Percentiles rank a stretch among this genome's conserved stretches.
These are phyloP conservation scores for Suillus weaverae DNA, from an alignment of 768 basidiomycete genomes.

Conservation along the genomic window DNA sequence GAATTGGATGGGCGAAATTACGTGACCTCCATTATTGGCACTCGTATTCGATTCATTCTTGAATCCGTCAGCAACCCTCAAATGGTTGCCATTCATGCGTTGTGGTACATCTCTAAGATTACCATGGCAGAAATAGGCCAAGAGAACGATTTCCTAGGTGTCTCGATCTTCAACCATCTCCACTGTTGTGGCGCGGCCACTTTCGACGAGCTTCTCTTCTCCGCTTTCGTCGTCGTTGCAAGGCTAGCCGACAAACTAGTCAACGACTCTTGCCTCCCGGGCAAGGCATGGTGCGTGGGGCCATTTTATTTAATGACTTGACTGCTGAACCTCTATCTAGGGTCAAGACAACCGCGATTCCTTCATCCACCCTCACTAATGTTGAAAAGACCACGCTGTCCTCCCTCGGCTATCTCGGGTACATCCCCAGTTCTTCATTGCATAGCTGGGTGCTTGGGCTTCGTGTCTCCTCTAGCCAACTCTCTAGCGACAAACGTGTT, in stretches of 20 bases:
- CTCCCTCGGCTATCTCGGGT: constrained; percentile 6
- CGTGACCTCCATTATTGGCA: constrained; percentile 13
- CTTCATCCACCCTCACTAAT: constrained; percentile 24
- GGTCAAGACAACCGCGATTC: constrained; percentile 22
- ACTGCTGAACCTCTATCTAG: constrained; percentile 11
- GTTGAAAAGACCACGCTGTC: constrained; percentile 22
- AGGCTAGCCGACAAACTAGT: constrained; percentile 37
- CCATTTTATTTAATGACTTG: neutral
- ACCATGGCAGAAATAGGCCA: constrained; percentile 15
- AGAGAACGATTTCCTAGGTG: constrained; percentile 25
- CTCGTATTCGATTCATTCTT: constrained; percentile 24
- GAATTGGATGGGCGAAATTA: constrained; percentile 14
- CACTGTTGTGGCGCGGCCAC: constrained; percentile 25
- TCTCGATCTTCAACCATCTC: constrained; percentile 32
- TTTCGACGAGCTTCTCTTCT: constrained; percentile 37
- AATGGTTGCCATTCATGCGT: constrained; percentile 28
- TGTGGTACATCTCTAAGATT: constrained; percentile 35
- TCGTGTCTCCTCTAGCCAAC: neutral
- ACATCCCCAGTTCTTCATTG: constrained; percentile 23
- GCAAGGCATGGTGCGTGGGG: constrained; percentile 31
- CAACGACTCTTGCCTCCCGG: constrained; percentile 31
- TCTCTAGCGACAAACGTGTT: neutral
- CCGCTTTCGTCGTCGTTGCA: constrained; percentile 33
- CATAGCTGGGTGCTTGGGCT: neutral
- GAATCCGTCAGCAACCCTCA: constrained; percentile 25